A percentile compares a stretch with the other conserved stretches of the same genome.
Evolutionary conservation across 2,329 filamentous ascomycete genomes (phyloP).

Genomic region (Arthrobotrys megalospora): DNA sequence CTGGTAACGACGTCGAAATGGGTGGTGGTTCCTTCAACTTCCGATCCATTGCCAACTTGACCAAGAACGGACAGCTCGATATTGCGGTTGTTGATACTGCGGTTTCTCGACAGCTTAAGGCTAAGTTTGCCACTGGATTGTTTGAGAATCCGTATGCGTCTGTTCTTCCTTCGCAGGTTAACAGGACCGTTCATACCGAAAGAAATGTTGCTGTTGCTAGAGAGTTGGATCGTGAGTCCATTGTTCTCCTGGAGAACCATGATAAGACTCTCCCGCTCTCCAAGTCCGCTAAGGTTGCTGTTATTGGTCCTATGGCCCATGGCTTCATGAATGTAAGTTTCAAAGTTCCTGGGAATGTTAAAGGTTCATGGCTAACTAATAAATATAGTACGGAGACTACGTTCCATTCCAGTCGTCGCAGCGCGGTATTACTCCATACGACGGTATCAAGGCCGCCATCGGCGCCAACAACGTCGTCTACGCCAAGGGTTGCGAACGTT

Average conservation of each 20-base stretch:
- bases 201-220: conserved; percentile 74
- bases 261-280: conserved; percentile 71
- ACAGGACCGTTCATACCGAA: conserved; percentile 75
- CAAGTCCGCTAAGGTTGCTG: conserved; percentile 75
- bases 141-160: conserved; percentile 79
- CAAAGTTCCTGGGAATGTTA: conserved; percentile 63
- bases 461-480: conserved; percentile 74
- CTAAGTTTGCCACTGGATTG: conserved; percentile 79
- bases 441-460: conserved; percentile 76
- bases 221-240: conserved; percentile 76
- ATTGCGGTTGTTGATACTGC: conserved; percentile 76
- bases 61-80: conserved; percentile 75
- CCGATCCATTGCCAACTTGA: conserved; percentile 76
- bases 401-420: conserved; percentile 77
- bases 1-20: conserved; percentile 83
- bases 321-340: conserved; percentile 77
- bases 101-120: conserved; percentile 76
- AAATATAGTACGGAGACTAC: conserved; percentile 78
- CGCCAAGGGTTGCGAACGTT: conserved; percentile 79
- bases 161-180: conserved; percentile 72
- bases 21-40: conserved; percentile 81
- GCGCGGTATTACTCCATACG: conserved; percentile 78
- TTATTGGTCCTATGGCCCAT: conserved; percentile 82
- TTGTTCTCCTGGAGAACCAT: conserved; percentile 75
- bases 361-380: conserved; percentile 61